Conservation (phyloP, 148 eudicot genomes). For the Persicaria tinctoria region DNA sequence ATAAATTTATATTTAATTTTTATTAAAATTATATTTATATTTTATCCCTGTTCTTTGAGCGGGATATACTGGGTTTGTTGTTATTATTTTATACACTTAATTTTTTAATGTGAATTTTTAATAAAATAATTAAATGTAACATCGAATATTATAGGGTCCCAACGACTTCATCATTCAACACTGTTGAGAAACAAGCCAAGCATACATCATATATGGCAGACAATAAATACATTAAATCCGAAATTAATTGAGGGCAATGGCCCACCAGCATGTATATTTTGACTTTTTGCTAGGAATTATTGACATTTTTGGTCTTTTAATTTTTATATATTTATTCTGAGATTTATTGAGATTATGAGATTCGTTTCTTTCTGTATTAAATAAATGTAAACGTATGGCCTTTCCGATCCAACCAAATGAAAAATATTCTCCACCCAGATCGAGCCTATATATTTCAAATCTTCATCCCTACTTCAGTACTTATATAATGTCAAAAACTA, state of each 20-base stretch:
- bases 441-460: not conserved
- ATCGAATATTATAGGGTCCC: not conserved
- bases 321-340: not conserved
- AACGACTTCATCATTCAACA: not conserved
- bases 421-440: not conserved
- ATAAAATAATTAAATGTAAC: not conserved
- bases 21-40: too few species aligned
- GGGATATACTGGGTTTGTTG: too few species aligned
- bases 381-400: not conserved
- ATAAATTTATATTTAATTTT: too few species aligned
- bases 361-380: not conserved
- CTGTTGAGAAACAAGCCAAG: slow-evolving; percentile 2
- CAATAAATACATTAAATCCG: not conserved
- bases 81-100: too few species aligned
- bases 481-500: not conserved
- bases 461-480: not conserved
- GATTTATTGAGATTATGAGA: not conserved
- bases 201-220: not conserved
- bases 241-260: not conserved
- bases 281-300: slow-evolving; percentile 7
- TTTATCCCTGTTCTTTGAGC: too few species aligned
- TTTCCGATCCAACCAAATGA: not conserved
- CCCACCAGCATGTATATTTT: slow-evolving; percentile 11
- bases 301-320: not conserved
- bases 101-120: too few species aligned